Evolutionary conservation across 2,329 filamentous ascomycete species (phyloP), one percentile per base, ranked within the genome.

Genomic region (Paramyrothecium sp.): DNA sequence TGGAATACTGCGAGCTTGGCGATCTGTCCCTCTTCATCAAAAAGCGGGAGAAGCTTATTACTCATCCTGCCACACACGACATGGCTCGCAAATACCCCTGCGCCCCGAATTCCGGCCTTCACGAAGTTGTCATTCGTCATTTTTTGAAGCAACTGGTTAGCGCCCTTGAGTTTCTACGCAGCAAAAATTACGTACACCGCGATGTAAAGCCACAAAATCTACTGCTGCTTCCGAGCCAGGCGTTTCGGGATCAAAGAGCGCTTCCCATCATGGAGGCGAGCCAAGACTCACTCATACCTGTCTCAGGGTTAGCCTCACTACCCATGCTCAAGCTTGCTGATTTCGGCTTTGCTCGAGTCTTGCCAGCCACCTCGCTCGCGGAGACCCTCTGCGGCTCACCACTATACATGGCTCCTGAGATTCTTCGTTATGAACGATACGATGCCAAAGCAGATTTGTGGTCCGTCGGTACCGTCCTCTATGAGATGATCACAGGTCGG

Each of bases 151-250:
- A 99, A 74, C 88, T 99, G 54, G 84, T 91, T 33, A 97, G 94
- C 73, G 94, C 95, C 5, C 81, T 99, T 60, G 86, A 94, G 71
- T 99, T 98, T 68, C 81, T 99, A 54, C 86, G 93, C 56, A 83
- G 87, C 59, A 86, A 88, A 64, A 92, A 96, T 71, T 89, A 96
- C 65, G 92, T 99, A 53, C 95, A 99, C 77, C 91, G 95, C 65
- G 95, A 99, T 71, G 90, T 99, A 67, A 99, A 99, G 72, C 95
- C 95, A 5, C 95, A 99, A 71, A 99, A 99, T 67, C 84, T 99
- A 5, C 82, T 99, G 1, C 82, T 99, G 19, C 89, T 96, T 50
- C 95, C 95, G 2, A 90, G 93, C 2, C 80, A 86, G 7, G 86
- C 86, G 53, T 95, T 90, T 70, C 80, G 88, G 56, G 81, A 84